Evolutionary conservation across 108 stramenopile genomes (phyloP), one percentile per base, ranked within the genome.

Genomic region (Parietichytrium sp.): DNA sequence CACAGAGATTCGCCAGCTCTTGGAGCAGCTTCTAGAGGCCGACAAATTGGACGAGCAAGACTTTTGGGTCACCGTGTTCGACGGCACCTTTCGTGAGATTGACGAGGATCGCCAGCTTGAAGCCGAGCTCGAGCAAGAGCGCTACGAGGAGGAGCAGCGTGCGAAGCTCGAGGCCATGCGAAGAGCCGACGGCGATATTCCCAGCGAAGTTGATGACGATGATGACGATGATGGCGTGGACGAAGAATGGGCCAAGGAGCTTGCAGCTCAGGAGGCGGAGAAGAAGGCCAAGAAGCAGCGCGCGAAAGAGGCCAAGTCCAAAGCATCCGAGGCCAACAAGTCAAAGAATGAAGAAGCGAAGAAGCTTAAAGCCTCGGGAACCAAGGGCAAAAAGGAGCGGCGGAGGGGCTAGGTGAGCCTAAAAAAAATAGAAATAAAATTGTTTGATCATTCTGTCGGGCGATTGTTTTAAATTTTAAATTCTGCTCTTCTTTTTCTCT

Each of bases 231-330:
- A n/a, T 55, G 54, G 29, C 15, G 54, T 20, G 16, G 61, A 72
- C 38, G 61, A 72, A 10, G 42, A 36, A 25, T 72, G 61, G 61
- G 61, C 38, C 45, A 33, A 42, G n/a, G 61, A 72, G 42, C 61
- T 72, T n/a, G 61, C 61, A 6, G 61, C 36, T 33, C 61, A n/a
- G 0, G 61, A 72, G 29, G 38, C 10, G 0, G 15, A 45, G 38
- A 72, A 72, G 42, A 33, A 42, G 6, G 61, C 36, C 38, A 72
- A 72, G 33, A 47, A 2, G 8, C 38, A 36, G 42, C 38, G 38
- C 8, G 33, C 61, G 16, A 72, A 72, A 20, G 6, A 25, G 8
- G 16, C n/a, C 20, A 16, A 42, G 7, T n/a, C 36, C 23, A 42
- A 47, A 0, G 45, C 36, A 42, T 33, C 61, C 0, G 61, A 33